Evolutionary conservation across 176 grass and related monocot species (phyloP).

Genomic region (Urochloa ruziziensis): DNA sequence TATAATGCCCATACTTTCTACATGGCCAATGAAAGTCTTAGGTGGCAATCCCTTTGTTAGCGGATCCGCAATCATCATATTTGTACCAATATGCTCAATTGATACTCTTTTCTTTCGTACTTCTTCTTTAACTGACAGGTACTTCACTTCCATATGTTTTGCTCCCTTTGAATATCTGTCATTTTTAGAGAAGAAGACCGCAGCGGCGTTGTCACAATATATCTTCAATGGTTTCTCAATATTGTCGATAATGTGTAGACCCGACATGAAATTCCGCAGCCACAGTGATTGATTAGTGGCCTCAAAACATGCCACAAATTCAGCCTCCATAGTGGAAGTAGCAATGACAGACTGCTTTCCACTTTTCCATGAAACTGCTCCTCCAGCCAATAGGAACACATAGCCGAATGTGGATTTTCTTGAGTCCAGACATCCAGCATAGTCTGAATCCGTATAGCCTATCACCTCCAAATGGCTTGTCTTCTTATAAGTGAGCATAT

Average conservation of each 20-base stretch:
- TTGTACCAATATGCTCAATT: neutral
- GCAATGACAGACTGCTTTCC: neutral
- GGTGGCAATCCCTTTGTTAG: neutral
- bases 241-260: neutral
- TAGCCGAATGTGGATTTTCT: neutral
- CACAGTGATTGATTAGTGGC: slow-evolving; percentile 16
- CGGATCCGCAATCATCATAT: neutral
- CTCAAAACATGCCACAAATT: slow-evolving; percentile 33
- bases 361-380: slow-evolving; percentile 19
- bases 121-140: neutral
- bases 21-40: neutral
- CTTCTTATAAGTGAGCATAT: neutral
- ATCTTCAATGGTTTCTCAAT: neutral
- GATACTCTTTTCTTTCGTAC: neutral
- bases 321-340: neutral
- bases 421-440: neutral
- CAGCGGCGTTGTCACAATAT: neutral
- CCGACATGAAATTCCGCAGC: slow-evolving; percentile 15
- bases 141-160: slow-evolving; percentile 23
- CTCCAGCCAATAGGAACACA: neutral
- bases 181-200: neutral
- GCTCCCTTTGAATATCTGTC: neutral
- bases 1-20: neutral
- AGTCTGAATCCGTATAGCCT: neutral
- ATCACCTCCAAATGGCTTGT: neutral